A percentile compares a stretch with the other conserved stretches of the same genome.
phyloP scores from a whole-genome alignment of 768 basidiomycete genomes.

The Mycena kentingensis region DNA sequence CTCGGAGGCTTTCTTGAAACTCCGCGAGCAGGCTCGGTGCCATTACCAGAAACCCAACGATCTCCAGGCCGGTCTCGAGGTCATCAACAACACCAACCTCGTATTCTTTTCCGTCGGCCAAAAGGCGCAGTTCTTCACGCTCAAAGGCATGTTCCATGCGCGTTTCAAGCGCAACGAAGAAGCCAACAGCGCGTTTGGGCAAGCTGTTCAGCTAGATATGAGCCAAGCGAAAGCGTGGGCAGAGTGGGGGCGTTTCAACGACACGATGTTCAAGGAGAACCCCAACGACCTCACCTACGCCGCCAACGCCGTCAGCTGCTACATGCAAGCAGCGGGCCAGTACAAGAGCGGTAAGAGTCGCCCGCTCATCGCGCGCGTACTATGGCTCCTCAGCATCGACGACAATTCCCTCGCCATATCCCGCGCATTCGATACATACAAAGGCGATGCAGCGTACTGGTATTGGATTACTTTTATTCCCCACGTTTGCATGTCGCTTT shows the following conservation, averaged over 20 bases:
- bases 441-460: slow-evolving; percentile 96
- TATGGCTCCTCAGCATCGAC: slow-evolving; percentile 97
- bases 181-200: slow-evolving; percentile 88
- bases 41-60: slow-evolving; percentile 96
- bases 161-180: slow-evolving; percentile 84
- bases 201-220: slow-evolving; percentile 96
- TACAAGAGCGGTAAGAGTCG: slow-evolving; percentile 94
- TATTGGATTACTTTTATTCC: slow-evolving; percentile 99
- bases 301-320: slow-evolving; percentile 93
- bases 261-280: slow-evolving; percentile 88
- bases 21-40: slow-evolving; percentile 97
- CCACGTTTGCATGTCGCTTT: slow-evolving; percentile 86
- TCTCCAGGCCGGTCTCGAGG: slow-evolving; percentile 91
- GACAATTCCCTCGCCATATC: slow-evolving; percentile 72
- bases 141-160: slow-evolving; percentile 98
- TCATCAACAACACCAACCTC: slow-evolving; percentile 99
- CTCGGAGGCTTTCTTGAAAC: slow-evolving; percentile 97
- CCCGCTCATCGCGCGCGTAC: slow-evolving; percentile 84
- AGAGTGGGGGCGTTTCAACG: slow-evolving; percentile 95
- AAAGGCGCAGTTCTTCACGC: slow-evolving; percentile 97
- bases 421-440: slow-evolving; percentile 89
- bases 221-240: slow-evolving; percentile 96
- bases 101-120: slow-evolving; percentile 95
- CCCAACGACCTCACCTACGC: slow-evolving; percentile 75
- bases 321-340: slow-evolving; percentile 93